Base-by-base conservation (phyloP, 495 filamentous ascomycete genomes). In the Daldinia childiae region DNA sequence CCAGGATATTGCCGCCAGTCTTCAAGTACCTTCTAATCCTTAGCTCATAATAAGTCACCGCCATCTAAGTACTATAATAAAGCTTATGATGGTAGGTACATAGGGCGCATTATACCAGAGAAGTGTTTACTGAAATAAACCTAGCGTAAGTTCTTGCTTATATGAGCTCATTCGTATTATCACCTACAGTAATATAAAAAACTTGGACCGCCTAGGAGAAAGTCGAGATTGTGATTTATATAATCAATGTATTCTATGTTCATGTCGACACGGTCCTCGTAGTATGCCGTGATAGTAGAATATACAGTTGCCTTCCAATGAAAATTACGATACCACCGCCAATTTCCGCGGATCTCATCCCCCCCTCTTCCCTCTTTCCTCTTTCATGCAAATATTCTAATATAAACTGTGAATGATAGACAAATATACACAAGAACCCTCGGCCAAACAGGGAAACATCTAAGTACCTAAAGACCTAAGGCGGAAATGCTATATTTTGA, bases 401-500 rank as follows among this genome's bases (percentile, higher is more conserved):
- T 29, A 21, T 21, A 27, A 52, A 9, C 50, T 21, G 12, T n/a
- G 14, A 26, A 26, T n/a, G 12, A 26, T 11, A 26, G 12, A 52
- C 1, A 21, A 29, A 52, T 52, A 52, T 52, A 52, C 50, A 29
- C 50, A 27, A 52, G 19, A n/a, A 4, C 21, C 24, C 50, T 52
- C 26, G 11, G 7, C 26, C 0, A 17, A 15, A 8, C 3, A 12
- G 3, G 29, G 15, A 54, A 8, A 9, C 17, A 21, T 78, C 41
- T 17, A 19, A 21, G 41, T 9, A 9, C 41, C 6, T 8, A 29
- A 15, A 0, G 19, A 9, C 41, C 6, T 8, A 29, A 15, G 1
- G 19, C 7, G 39, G 12, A 57, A 14, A 8, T 19, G 27, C 77
- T 68, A 90, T 38, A 82, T 70, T 77, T 91, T 92, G 72, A 98